Evolutionary conservation across 352 stramenopile genomes (phyloP).

Genomic region (Pythium coloratum): DNA sequence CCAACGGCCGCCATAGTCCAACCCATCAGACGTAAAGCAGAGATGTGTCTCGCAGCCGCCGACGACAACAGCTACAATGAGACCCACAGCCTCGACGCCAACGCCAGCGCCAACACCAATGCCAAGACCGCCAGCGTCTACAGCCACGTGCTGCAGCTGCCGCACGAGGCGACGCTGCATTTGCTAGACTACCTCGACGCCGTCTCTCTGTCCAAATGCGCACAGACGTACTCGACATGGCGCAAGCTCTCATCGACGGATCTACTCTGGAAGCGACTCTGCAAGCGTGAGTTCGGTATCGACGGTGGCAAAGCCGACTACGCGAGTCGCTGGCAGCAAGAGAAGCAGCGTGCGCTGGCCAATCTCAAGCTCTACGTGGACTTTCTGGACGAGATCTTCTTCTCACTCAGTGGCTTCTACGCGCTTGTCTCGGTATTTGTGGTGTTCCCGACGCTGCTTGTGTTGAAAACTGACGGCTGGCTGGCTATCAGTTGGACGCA

Average conservation of each 20-base stretch:
- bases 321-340: constrained; percentile 24
- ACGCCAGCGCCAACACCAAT: not conserved
- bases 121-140: not conserved
- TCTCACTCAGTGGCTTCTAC: constrained; percentile 17
- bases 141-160: constrained; percentile 5
- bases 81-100: not conserved
- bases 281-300: constrained; percentile 24
- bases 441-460: constrained; percentile 16
- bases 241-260: constrained; percentile 12
- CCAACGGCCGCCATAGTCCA: not conserved
- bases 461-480: constrained; percentile 21
- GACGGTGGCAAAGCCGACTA: constrained; percentile 26
- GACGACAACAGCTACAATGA: not conserved
- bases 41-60: constrained; percentile 4
- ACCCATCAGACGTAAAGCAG: not conserved
- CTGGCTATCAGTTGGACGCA: constrained; percentile 20
- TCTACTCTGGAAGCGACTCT: constrained; percentile 21
- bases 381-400: constrained; percentile 29
- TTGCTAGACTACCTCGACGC: constrained; percentile 27
- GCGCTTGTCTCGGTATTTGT: constrained; percentile 11
- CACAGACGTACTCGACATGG: constrained; percentile 19
- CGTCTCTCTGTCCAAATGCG: constrained; percentile 23
- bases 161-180: constrained; percentile 23
- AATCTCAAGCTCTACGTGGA: constrained; percentile 28
- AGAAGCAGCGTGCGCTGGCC: constrained; percentile 12